phyloP scores from a whole-genome alignment of 192 early-diverging fungal species.

The Anaeromyces robustus region DNA sequence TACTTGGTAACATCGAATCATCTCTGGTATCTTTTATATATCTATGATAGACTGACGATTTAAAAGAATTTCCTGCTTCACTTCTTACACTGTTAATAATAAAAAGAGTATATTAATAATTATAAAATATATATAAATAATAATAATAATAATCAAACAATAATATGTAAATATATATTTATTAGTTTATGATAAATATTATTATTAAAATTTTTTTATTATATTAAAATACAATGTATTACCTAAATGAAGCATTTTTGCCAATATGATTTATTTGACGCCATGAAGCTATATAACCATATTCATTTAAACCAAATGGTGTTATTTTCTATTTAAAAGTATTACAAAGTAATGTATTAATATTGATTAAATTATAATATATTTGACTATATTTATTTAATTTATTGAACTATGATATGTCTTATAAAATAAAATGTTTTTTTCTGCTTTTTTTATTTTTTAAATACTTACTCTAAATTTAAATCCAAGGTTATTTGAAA shows the following conservation, averaged over 20 bases:
- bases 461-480: neutral
- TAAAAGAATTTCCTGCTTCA: conserved; percentile 70
- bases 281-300: conserved; percentile 61
- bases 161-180: neutral
- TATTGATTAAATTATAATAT: too few species aligned
- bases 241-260: conserved; percentile 39
- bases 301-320: conserved; percentile 27
- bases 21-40: conserved; percentile 59
- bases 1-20: conserved; percentile 55
- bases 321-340: neutral
- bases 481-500: neutral
- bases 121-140: conserved; percentile 1
- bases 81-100: conserved; percentile 39
- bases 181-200: too few species aligned
- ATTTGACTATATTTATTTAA: too few species aligned
- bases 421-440: too few species aligned
- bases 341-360: too few species aligned
- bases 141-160: neutral
- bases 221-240: too few species aligned
- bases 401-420: too few species aligned
- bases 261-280: conserved; percentile 49
- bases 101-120: conserved; percentile 1
- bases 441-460: too few species aligned
- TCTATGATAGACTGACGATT: conserved; percentile 56
- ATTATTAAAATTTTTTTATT: too few species aligned